Conservation (phyloP, 2,329 filamentous ascomycete genomes). For the Trichothecium roseum region DNA sequence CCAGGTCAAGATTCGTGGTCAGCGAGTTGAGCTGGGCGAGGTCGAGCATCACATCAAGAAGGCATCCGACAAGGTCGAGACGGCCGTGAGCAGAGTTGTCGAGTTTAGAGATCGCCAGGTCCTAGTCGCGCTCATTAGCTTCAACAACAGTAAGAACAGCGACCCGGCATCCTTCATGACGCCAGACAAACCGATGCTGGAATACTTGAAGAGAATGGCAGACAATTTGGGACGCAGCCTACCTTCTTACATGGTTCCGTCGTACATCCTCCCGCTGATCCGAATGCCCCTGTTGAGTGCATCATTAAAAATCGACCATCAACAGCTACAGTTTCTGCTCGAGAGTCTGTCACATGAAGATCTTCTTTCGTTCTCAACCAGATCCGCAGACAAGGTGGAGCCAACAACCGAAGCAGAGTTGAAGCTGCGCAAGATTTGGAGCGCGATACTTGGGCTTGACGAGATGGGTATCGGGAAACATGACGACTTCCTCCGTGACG, state of each 20-base stretch:
- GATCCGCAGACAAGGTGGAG: neutral
- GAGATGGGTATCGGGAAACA: constrained; percentile 4
- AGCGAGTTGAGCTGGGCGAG: constrained; percentile 30
- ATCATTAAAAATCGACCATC: constrained; percentile 6
- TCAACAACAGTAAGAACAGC: constrained; percentile 13
- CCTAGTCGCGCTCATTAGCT: constrained; percentile 5
- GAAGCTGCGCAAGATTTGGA: neutral
- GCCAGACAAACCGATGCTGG: constrained; percentile 4
- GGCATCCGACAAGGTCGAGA: neutral
- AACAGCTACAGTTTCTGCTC: neutral
- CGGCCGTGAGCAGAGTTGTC: too few species aligned
- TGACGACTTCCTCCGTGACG: constrained; percentile 7
- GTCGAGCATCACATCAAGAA: constrained; percentile 4
- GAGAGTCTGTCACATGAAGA: neutral
- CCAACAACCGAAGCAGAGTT: constrained; percentile 1
- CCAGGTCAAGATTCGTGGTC: constrained; percentile 43
- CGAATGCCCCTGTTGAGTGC: constrained; percentile 6
- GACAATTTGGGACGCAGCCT: constrained; percentile 5
- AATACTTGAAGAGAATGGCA: constrained; percentile 6
- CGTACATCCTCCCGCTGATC: constrained; percentile 2
- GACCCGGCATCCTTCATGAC: constrained; percentile 3
- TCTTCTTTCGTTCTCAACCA: neutral
- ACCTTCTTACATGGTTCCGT: constrained; percentile 7
- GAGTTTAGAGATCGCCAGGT: neutral
- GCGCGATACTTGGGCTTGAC: constrained; percentile 3